phyloP scores from a whole-genome alignment of 371 early-diverging fungal genomes.

The Actinomortierella wolfii region DNA sequence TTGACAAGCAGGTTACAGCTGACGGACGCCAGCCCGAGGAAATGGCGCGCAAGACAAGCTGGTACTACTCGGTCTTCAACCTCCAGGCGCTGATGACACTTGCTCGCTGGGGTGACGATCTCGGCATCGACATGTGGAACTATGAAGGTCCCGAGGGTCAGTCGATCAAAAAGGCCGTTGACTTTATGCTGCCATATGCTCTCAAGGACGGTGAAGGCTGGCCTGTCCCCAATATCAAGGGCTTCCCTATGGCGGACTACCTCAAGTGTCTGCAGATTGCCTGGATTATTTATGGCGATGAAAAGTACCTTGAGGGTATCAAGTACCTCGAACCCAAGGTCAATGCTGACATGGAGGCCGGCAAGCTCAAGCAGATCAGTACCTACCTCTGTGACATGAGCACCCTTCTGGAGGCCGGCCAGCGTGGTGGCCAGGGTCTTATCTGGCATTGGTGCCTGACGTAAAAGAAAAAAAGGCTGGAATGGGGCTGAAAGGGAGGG shows the following conservation, averaged over 20 bases:
- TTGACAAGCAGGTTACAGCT: conserved; percentile 40
- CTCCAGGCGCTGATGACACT: conserved; percentile 49
- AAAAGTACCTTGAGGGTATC: conserved; percentile 33
- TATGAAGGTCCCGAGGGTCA: conserved; percentile 47
- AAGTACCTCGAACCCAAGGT: conserved; percentile 19
- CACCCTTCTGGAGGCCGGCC: conserved; percentile 23
- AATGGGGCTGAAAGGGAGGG: no score
- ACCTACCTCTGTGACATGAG: conserved; percentile 37
- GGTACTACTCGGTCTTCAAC: conserved; percentile 53
- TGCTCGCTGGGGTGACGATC: conserved; percentile 37
- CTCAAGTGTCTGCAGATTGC: conserved; percentile 51
- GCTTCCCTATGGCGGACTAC: conserved; percentile 33
- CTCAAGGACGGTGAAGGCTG: conserved; percentile 47
- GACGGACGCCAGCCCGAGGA: conserved; percentile 49
- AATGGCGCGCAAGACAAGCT: conserved; percentile 42
- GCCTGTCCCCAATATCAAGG: conserved; percentile 48
- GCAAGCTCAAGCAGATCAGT: conserved; percentile 22
- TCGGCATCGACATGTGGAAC: conserved; percentile 46
- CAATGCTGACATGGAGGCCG: conserved; percentile 16
- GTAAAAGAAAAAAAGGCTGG: background rate
- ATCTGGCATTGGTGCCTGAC: conserved; percentile 46
- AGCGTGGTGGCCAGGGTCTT: conserved; percentile 39
- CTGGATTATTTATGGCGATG: conserved; percentile 49
- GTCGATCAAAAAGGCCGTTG: conserved; percentile 50
- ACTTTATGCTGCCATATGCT: conserved; percentile 54